Evolutionary conservation across 108 stramenopile species (phyloP).

Genomic region (Chaetoceros tenuissimus): DNA sequence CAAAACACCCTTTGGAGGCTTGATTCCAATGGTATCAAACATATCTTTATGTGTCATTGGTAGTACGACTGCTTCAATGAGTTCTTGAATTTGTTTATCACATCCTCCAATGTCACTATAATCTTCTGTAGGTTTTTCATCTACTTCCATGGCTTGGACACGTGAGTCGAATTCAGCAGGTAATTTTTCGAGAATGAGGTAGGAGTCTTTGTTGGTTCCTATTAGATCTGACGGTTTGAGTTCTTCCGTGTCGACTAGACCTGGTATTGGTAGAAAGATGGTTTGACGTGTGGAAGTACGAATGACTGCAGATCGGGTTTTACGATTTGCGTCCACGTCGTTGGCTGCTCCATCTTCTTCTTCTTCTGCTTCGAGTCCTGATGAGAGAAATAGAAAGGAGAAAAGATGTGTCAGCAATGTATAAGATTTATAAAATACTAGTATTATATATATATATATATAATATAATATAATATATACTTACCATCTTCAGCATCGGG

Average conservation of each 20-base stretch:
- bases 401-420: neutral
- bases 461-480: conserved; percentile 11
- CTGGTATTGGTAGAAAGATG: conserved; percentile 96
- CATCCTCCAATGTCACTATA: conserved; percentile 95
- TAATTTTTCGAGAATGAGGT: conserved; percentile 98
- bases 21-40: conserved; percentile 97
- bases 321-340: conserved; percentile 65
- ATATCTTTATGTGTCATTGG: conserved; percentile 99
- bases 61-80: conserved; percentile 98
- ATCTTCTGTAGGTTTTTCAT: conserved; percentile 97
- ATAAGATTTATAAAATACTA: neutral
- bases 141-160: conserved; percentile 99
- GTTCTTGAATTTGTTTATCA: conserved; percentile 99
- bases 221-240: conserved; percentile 96
- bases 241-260: conserved; percentile 93
- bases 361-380: conserved; percentile 53
- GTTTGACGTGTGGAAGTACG: conserved; percentile 91
- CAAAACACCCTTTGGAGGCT: conserved; percentile 99
- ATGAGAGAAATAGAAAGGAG: neutral
- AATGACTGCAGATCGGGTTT: conserved; percentile 79
- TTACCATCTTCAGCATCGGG: conserved; percentile 92
- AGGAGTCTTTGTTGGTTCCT: conserved; percentile 99
- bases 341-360: conserved; percentile 52
- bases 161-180: conserved; percentile 99
- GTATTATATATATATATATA: neutral